These are phyloP conservation scores for Vicia sativa DNA, from an alignment of 306 rosid species.

Conservation along the genomic window DNA sequence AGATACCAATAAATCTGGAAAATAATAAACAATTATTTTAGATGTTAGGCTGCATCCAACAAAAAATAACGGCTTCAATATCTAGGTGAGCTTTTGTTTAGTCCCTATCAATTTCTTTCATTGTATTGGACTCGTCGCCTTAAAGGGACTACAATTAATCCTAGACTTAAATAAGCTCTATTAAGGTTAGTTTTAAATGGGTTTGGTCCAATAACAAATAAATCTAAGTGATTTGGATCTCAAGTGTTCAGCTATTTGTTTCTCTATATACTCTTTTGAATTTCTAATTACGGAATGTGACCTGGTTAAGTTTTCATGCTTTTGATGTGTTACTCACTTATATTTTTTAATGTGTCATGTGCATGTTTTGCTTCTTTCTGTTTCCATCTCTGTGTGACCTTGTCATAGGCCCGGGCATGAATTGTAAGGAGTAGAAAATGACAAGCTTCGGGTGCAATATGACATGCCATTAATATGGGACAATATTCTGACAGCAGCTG, in stretches of 20 bases:
- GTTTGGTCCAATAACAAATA: too few relatives aligned
- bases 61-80: conserved; percentile 16
- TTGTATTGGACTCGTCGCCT: background rate
- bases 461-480: background rate
- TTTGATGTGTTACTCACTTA: conserved; percentile 11
- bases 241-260: conserved; percentile 17
- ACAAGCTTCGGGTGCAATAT: conserved; percentile 7
- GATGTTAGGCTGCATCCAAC: conserved; percentile 21
- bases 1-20: conserved; percentile 91
- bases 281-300: background rate
- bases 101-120: conserved; percentile 5
- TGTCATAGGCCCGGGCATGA: background rate
- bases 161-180: background rate
- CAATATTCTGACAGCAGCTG: background rate
- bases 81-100: conserved; percentile 9
- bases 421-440: conserved; percentile 2
- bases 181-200: too few relatives aligned
- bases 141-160: background rate
- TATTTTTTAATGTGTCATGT: background rate
- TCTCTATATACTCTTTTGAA: background rate
- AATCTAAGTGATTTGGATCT: conserved; percentile 37
- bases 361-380: background rate
- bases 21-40: background rate
- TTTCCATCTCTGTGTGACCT: background rate
- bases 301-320: background rate